Evolutionary conservation across 2,329 filamentous ascomycete species (phyloP).

Genomic region (Cucurbitaria berberidis): DNA sequence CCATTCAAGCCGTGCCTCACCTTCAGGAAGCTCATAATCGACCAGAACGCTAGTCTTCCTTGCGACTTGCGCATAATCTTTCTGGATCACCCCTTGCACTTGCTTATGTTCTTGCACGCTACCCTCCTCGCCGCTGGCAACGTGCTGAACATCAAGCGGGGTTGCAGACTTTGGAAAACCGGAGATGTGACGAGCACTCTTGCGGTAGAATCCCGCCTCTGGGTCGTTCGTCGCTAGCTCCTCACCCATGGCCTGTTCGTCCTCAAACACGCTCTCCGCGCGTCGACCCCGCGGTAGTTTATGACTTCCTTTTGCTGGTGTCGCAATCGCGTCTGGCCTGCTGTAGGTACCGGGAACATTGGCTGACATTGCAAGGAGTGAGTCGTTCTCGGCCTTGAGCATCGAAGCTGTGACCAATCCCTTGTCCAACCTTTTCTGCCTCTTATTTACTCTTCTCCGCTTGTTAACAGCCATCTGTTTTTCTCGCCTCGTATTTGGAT

Average conservation of each 20-base stretch:
- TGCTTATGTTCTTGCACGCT: too few species aligned
- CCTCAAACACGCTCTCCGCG: too few species aligned
- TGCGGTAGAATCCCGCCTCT: too few species aligned
- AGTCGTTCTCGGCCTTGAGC: neutral
- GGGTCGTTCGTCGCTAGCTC: too few species aligned
- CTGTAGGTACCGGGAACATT: neutral
- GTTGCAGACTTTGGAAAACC: too few species aligned
- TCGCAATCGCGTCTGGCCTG: neutral
- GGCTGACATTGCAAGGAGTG: neutral
- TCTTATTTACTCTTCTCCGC: neutral
- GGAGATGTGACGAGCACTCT: too few species aligned
- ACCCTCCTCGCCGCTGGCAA: too few species aligned
- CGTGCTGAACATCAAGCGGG: too few species aligned
- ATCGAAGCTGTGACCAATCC: neutral
- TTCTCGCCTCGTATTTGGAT: neutral
- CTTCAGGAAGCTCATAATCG: constrained; percentile 17
- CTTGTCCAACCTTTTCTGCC: neutral
- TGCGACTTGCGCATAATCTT: neutral
- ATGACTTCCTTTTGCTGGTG: too few species aligned
- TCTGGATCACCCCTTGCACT: too few species aligned
- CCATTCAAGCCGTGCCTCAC: constrained; percentile 28
- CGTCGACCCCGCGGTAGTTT: too few species aligned
- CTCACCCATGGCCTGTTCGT: too few species aligned
- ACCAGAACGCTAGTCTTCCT: constrained; percentile 4
- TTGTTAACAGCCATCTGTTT: neutral